Evolutionary conservation across 2,329 filamentous ascomycete genomes (phyloP).

Genomic region (Venturia carpophila): DNA sequence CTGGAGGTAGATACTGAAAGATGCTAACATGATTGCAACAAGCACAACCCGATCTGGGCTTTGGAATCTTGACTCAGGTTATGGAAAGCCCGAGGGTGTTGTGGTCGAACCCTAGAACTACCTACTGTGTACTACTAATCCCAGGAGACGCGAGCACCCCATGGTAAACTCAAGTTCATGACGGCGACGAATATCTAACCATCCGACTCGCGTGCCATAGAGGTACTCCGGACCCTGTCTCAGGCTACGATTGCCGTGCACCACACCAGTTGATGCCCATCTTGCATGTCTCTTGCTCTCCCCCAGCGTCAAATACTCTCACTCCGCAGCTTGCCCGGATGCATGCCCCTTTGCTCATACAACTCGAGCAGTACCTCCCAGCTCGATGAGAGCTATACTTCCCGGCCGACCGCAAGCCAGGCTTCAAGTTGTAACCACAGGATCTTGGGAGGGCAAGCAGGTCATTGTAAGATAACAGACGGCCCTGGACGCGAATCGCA

Average conservation of each 20-base stretch:
- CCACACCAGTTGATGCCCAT: background rate
- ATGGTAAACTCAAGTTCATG: background rate
- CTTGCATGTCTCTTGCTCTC: background rate
- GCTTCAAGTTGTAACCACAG: constrained; percentile 69
- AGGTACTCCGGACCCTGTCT: background rate
- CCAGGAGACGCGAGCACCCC: background rate
- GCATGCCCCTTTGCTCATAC: background rate
- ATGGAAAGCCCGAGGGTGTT: too few relatives aligned
- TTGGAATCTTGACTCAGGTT: too few relatives aligned
- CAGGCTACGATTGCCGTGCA: background rate
- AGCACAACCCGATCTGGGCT: background rate
- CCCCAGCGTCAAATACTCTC: background rate
- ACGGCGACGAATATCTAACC: background rate
- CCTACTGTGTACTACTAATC: too few relatives aligned
- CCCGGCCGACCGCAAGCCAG: constrained; percentile 70
- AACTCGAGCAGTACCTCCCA: background rate
- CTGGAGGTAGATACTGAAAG: background rate
- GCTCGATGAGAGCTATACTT: constrained; percentile 63
- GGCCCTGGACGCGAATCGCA: constrained; percentile 19
- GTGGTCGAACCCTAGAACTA: background rate
- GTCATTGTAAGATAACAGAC: constrained; percentile 53
- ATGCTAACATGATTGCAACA: background rate
- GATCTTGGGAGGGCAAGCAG: constrained; percentile 63
- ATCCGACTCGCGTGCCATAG: background rate
- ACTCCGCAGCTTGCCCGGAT: background rate